These are phyloP conservation scores for Aspergillus persii DNA, from an alignment of 2,329 filamentous ascomycete species.

Conservation along the genomic window DNA sequence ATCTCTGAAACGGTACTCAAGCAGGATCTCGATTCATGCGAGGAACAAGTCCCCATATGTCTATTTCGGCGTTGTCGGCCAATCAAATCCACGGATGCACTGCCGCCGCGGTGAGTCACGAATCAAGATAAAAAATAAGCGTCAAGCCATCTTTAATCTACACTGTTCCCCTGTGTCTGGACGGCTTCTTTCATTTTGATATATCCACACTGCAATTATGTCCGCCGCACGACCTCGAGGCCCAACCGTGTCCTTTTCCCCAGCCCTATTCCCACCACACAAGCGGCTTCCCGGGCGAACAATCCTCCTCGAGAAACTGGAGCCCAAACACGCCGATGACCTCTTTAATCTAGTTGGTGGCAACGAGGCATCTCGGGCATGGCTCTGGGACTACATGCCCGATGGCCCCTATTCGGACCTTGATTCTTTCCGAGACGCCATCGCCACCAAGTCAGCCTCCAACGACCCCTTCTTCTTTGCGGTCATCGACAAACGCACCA, in stretches of 20 bases:
- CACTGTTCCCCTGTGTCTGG: too few relatives aligned
- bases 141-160: too few relatives aligned
- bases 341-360: constrained; percentile 31
- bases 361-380: constrained; percentile 11
- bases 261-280: not conserved
- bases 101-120: too few relatives aligned
- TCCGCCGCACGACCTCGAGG: constrained; percentile 4
- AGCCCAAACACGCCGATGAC: constrained; percentile 26
- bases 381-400: constrained; percentile 46
- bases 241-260: constrained; percentile 5
- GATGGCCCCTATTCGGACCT: constrained; percentile 35
- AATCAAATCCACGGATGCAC: too few relatives aligned
- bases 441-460: constrained; percentile 8
- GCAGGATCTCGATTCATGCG: too few relatives aligned
- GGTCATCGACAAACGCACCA: not conserved
- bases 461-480: not conserved
- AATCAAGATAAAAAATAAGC: too few relatives aligned
- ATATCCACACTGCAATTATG: too few relatives aligned
- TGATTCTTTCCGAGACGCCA: constrained; percentile 27
- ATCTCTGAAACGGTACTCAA: too few relatives aligned
- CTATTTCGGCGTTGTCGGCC: too few relatives aligned
- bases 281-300: constrained; percentile 23
- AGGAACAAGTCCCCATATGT: too few relatives aligned
- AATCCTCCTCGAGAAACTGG: constrained; percentile 28
- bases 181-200: too few relatives aligned